Base-by-base conservation (phyloP, 1,139 yeast genomes). In the Debaryomyces fabryi region DNA sequence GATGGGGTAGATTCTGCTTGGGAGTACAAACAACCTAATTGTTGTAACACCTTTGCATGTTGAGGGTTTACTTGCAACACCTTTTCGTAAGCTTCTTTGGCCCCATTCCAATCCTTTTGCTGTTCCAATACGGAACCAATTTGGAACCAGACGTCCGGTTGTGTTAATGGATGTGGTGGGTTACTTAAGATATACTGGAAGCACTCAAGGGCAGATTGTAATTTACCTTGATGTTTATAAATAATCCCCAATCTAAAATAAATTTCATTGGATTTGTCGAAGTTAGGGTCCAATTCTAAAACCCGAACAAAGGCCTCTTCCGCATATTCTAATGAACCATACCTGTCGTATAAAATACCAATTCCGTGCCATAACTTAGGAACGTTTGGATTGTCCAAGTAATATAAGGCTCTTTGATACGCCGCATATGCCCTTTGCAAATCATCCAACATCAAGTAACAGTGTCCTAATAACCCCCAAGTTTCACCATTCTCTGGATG, bases 321-420 rank as follows among this genome's bases (percentile, higher is more conserved):
- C 3, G 99, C 99, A 61, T 92, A 93, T 68, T 92, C 98, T 58
- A 92, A 74, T 7, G 96, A 88, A 13, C 98, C 99, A 66, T 93
- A 93, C 46, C 99, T 79, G 67, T 93, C 99, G 67, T 93, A 93
- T 52, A 93, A 76, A 52, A 93, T 93, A 36, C 99, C 99, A 58
- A 93, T 93, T 0, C 99, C 99, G 67, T 93, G 97, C 98, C 99
- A 93, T 58, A 92, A 80, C 66, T 91, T 91, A 47, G 99, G 98
- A 44, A 92, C 97, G 59, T 91, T 90, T 44, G 97, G 96, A 63
- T 93, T 92, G 55, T 89, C 91, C 65, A 92, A 72, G 64, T 91
- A 93, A 66, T 89, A 87, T 50, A 93, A 76, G 1, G 99, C 98
- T 64, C 96, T 90, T 71, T 93, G 99, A 69, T 93, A 93, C 9